Conservation (phyloP, 352 stramenopile species). For the Phytophthora uliginosa region DNA sequence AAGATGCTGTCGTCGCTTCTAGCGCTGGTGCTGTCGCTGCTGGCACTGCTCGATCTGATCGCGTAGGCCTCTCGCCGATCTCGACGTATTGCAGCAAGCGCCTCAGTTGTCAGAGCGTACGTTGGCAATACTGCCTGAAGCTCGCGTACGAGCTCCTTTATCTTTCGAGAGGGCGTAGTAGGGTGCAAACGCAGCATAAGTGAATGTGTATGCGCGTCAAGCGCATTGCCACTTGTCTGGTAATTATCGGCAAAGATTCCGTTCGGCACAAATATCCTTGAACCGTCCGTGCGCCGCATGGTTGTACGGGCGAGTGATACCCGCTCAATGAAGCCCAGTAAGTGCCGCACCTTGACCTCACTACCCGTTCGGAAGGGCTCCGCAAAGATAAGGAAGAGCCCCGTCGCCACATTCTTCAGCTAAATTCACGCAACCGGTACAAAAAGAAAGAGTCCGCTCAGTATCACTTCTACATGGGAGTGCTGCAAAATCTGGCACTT, state of each 20-base stretch:
- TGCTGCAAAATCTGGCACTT: neutral
- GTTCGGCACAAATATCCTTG: slow-evolving; percentile 84
- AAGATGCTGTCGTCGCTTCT: slow-evolving; percentile 38
- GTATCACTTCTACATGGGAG: neutral
- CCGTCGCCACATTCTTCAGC: slow-evolving; percentile 86
- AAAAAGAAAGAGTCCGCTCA: slow-evolving; percentile 9
- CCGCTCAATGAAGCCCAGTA: slow-evolving; percentile 76
- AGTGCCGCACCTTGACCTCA: slow-evolving; percentile 57
- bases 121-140: slow-evolving; percentile 39
- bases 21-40: slow-evolving; percentile 37
- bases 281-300: slow-evolving; percentile 72
- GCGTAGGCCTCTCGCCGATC: slow-evolving; percentile 26
- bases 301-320: slow-evolving; percentile 83
- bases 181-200: slow-evolving; percentile 56
- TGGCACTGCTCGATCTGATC: slow-evolving; percentile 40
- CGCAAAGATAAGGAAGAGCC: slow-evolving; percentile 87
- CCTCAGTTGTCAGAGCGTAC: slow-evolving; percentile 44
- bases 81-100: slow-evolving; percentile 32
- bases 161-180: slow-evolving; percentile 48
- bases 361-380: slow-evolving; percentile 84
- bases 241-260: slow-evolving; percentile 80
- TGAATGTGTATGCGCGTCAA: slow-evolving; percentile 64
- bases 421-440: slow-evolving; percentile 23
- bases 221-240: slow-evolving; percentile 69
- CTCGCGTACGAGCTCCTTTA: slow-evolving; percentile 59